Base-by-base conservation (phyloP, 257 asterid genomes). In the Henckelia pumila region DNA sequence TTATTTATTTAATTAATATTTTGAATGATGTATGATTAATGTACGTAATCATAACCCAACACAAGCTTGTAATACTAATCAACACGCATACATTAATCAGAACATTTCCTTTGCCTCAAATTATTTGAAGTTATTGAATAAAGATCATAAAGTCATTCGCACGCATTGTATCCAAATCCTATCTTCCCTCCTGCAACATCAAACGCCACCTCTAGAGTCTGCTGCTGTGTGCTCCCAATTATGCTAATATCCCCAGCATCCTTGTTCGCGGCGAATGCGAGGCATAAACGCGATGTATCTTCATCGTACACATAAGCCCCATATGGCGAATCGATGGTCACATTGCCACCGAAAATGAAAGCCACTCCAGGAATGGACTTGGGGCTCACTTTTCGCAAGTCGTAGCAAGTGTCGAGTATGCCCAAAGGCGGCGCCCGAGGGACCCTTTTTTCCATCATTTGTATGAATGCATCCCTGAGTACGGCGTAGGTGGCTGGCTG, bases 391-490 rank as follows among this genome's bases (percentile, higher is more conserved):
- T 57, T 22, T 0, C 88, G 82, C 14, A 85, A 64, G 58, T 88
- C 81, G 23, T 69, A 88, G 67, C 96, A 88, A 5, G 97, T 88
- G 63, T 91, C 96, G 49, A 91, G 30, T 68, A 86, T 70, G n/a
- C 87, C 82, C 47, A 59, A 56, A 2, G 85, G 80, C 0, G 85
- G 88, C 5, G 91, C 88, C 0, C 66, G 21, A 5, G 76, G 77
- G 40, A 33, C 13, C 64, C 85, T 83, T 57, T 56, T 75, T 0
- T 56, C 13, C 97, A 88, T 91, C 52, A 23, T 66, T 58, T 77
- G 64, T 69, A 44, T 75, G 73, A 91, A 91, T 1, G 77, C 73
- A 0, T 76, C 29, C 23, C 86, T 75, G 76, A 90, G 0, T 0
- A 78, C 68, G 8, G 52, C 13, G 79, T 92, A 90, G 28, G 86